Evolutionary conservation across 345 rosid genomes (phyloP).

Genomic region (Aurinia saxatilis): DNA sequence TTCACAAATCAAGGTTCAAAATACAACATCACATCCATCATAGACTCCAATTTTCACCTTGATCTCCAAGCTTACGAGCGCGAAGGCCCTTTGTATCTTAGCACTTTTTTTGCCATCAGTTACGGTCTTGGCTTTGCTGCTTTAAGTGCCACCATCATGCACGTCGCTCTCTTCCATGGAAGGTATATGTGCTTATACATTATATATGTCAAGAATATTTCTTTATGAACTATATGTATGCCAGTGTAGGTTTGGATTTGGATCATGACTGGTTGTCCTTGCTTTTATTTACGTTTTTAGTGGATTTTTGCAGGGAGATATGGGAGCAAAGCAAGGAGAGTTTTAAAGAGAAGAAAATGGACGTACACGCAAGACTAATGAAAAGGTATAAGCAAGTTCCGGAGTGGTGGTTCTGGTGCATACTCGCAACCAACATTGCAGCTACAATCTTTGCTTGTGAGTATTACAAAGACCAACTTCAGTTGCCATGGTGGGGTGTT

Average conservation of each 20-base stretch:
- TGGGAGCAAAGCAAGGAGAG: slow-evolving; percentile 83
- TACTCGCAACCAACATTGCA: slow-evolving; percentile 55
- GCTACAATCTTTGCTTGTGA: slow-evolving; percentile 72
- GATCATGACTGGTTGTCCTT: not conserved
- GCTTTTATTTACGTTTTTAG: not conserved
- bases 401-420: slow-evolving; percentile 85
- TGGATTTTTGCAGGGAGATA: slow-evolving; percentile 45
- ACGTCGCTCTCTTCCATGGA: slow-evolving; percentile 87
- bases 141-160: slow-evolving; percentile 73
- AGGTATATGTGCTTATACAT: slow-evolving; percentile 34
- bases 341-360: slow-evolving; percentile 54
- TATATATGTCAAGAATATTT: not conserved
- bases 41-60: slow-evolving; percentile 67
- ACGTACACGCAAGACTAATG: slow-evolving; percentile 76
- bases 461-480: slow-evolving; percentile 83
- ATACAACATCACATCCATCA: slow-evolving; percentile 67
- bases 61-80: slow-evolving; percentile 63
- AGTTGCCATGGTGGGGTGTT: slow-evolving; percentile 98
- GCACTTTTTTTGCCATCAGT: slow-evolving; percentile 80
- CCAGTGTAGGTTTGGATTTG: not conserved
- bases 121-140: slow-evolving; percentile 94
- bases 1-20: slow-evolving; percentile 63
- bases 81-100: slow-evolving; percentile 76
- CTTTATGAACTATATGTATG: not conserved
- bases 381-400: slow-evolving; percentile 76